Base-by-base conservation (phyloP, 208 protist genomes). In the Leishmania gerbilli region DNA sequence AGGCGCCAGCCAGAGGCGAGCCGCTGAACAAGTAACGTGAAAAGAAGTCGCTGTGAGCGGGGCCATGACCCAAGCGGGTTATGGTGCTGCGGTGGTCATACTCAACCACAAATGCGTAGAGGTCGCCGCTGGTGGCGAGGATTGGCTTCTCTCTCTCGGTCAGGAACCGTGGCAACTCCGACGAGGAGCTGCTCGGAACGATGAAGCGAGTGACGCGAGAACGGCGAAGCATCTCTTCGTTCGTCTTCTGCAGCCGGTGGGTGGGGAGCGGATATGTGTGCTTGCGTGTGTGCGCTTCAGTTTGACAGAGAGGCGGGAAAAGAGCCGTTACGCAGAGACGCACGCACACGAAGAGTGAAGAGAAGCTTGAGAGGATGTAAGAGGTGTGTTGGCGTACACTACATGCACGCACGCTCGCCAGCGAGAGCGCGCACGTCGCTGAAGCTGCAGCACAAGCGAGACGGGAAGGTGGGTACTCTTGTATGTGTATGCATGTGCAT, bases 41-140 rank as follows among this genome's bases (percentile, higher is more conserved):
- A 64, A 89, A 79, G 71, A 77, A 82, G 27, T 24, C 37, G 40
- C 56, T 45, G 47, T 76, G 37, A 55, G 21, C 21, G 37, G 49
- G 55, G 0, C 37, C 47, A 2, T 19, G 5, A 49, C 47, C 64
- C 21, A 71, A 19, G 58, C 42, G 27, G 1, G 49, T 11, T 56
- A 77, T 80, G 37, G 45, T 17, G 72, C 62, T 24, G n/a, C 68
- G 56, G 80, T 87, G 89, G 60, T 96, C 92, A 72, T 87, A 89
- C 76, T 89, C 87, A 19, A 92, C 65, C 21, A 96, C 92, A 53
- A 89, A 78, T 37, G 83, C 76, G 71, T 82, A 85, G 21, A 94
- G 74, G 45, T 90, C 51, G 40, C 79, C 74, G 62, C 76, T 67
- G 13, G 40, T 58, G 5, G 76, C 17, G 24, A 47, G 31, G 11